Evolutionary conservation across 306 rosid species (phyloP).

Genomic region (Sophora flavescens): DNA sequence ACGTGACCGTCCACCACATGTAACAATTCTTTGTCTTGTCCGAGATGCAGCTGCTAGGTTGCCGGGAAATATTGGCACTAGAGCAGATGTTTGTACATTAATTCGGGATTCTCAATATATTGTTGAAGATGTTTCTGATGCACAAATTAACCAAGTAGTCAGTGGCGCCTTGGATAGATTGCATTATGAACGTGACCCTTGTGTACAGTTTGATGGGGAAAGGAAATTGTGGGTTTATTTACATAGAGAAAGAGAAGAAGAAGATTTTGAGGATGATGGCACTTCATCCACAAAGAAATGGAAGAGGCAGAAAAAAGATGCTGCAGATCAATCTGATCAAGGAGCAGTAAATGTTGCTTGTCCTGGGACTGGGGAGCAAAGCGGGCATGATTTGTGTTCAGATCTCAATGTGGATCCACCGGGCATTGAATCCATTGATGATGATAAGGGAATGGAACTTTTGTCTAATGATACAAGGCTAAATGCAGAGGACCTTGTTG

Average conservation of each 20-base stretch:
- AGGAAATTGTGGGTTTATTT: slow-evolving; percentile 98
- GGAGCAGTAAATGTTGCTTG: slow-evolving; percentile 81
- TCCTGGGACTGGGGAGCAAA: slow-evolving; percentile 71
- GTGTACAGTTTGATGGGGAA: slow-evolving; percentile 97
- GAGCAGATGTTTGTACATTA: slow-evolving; percentile 98
- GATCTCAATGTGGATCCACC: slow-evolving; percentile 93
- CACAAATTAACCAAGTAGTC: slow-evolving; percentile 97
- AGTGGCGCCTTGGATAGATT: slow-evolving; percentile 99
- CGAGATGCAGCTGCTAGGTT: slow-evolving; percentile 99
- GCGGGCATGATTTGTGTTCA: slow-evolving; percentile 79
- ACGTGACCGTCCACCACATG: slow-evolving; percentile 98
- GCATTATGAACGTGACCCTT: slow-evolving; percentile 99
- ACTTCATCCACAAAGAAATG: slow-evolving; percentile 99
- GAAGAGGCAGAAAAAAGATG: slow-evolving; percentile 98
- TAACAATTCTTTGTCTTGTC: slow-evolving; percentile 97
- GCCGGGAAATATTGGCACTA: slow-evolving; percentile 99
- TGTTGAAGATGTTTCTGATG: slow-evolving; percentile 97
- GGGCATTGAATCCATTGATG: slow-evolving; percentile 44
- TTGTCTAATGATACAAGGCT: slow-evolving; percentile 58
- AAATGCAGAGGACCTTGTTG: slow-evolving; percentile 46
- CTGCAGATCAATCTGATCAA: slow-evolving; percentile 80
- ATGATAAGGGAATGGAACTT: slow-evolving; percentile 73
- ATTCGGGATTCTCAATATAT: slow-evolving; percentile 97
- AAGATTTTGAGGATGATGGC: slow-evolving; percentile 99
- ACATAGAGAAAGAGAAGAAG: slow-evolving; percentile 99